Evolutionary conservation across 192 early-diverging fungal species (phyloP), one percentile per base, ranked within the genome.

Genomic region (Umbelopsis vinacea): DNA sequence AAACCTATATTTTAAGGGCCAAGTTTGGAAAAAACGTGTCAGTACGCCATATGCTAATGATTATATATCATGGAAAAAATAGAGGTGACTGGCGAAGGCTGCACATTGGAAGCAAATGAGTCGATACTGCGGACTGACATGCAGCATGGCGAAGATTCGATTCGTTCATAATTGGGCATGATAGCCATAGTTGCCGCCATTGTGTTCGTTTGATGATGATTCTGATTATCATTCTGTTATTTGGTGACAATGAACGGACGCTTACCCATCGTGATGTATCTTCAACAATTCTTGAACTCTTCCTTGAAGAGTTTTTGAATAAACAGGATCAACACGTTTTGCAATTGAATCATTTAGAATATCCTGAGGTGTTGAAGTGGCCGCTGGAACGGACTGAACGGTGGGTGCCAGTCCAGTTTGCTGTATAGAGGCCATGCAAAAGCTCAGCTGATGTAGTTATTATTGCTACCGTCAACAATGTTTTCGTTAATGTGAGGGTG

Each of bases 1-100:
- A 71, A 89, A 89, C 35, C 88, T 89, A 71, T n/a, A 15, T 50
- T 6, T 17, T 19, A n/a, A 12, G 43, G 24, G 43, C 21, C n/a
- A 43, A 22, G n/a, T 37, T 37, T 15, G 11, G 1, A 63, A 63
- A 17, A 63, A 35, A 63, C 57, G 57, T 63, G 57, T 63, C 57
- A 63, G 57, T 17, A 11, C 17, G 12, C 33, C 1, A 63, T 37
- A 19, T 17, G 57, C 21, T 24, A 24, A 37, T 35, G 5, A 50
- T 14, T 12, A 50, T n/a, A 50, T 50, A 10, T 46, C 17, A 15
- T 0, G 5, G n/a, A 17, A 50, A 50, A 17, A 50, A 17, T n/a
- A 6, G 4, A 15, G 19, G 6, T 21, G 48, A 19, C 0, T 50
- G 48, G 7, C n/a, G 17, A 21, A n/a, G 48, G 48, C n/a, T 6